phyloP scores from a whole-genome alignment of 768 basidiomycete genomes.

The Amanita thiersii region DNA sequence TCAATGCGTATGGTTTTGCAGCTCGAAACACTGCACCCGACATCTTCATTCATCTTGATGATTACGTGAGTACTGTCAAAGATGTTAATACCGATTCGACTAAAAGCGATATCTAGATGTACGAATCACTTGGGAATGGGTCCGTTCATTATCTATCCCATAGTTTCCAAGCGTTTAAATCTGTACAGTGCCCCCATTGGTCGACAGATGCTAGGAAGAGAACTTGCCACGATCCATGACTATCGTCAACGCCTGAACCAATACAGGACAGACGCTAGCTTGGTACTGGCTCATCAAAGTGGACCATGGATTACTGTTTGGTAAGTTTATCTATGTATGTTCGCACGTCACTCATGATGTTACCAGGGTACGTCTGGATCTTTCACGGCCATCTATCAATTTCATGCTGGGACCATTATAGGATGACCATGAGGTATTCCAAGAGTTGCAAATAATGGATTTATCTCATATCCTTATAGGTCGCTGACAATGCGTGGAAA shows the following conservation, averaged over 20 bases:
- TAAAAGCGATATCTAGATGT: constrained; percentile 26
- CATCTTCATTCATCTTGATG: constrained; percentile 50
- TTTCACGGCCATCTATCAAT: background rate
- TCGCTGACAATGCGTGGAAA: constrained; percentile 52
- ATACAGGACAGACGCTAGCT: constrained; percentile 43
- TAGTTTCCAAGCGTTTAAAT: background rate
- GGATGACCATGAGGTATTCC: constrained; percentile 46
- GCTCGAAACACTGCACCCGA: constrained; percentile 44
- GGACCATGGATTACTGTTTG: constrained; percentile 53
- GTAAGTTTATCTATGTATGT: constrained; percentile 22
- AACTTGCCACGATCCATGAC: constrained; percentile 48
- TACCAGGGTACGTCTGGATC: background rate
- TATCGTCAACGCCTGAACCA: constrained; percentile 44
- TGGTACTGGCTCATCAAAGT: constrained; percentile 38
- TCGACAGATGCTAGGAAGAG: constrained; percentile 40
- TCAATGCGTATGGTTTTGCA: constrained; percentile 53
- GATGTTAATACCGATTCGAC: background rate
- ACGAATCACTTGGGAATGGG: constrained; percentile 36
- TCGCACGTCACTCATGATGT: background rate
- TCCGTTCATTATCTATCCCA: constrained; percentile 7
- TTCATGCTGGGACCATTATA: constrained; percentile 12
- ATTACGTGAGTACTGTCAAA: constrained; percentile 47
- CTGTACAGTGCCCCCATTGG: constrained; percentile 34
- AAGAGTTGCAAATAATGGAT: background rate
- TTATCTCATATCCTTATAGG: constrained; percentile 19